A percentile compares a stretch with the other conserved stretches of the same genome.
phyloP scores from a whole-genome alignment of 73 alveolate genomes.

The Breviolum minutum region DNA sequence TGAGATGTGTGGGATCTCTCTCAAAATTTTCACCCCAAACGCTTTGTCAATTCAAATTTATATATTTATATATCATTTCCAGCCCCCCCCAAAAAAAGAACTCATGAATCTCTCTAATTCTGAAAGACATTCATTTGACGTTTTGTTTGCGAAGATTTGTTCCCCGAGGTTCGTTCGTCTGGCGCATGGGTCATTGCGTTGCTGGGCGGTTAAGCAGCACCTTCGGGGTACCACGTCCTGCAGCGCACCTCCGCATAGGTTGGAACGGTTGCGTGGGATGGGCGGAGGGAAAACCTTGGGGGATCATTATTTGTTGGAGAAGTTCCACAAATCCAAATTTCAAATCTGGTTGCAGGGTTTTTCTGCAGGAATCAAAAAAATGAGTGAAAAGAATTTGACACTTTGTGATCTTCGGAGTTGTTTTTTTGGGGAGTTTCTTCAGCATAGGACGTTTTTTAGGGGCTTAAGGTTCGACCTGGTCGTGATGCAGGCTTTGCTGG shows the following conservation, averaged over 20 bases:
- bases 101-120: too few relatives aligned
- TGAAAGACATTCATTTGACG: too few relatives aligned
- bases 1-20: too few relatives aligned
- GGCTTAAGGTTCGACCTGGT: neutral
- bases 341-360: neutral
- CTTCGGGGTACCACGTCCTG: slow-evolving; percentile 32
- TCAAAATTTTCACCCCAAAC: too few relatives aligned
- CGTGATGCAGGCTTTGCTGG: slow-evolving; percentile 26
- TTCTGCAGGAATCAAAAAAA: too few relatives aligned
- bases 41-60: too few relatives aligned
- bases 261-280: neutral
- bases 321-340: neutral
- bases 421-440: neutral
- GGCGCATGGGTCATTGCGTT: slow-evolving; percentile 69
- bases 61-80: too few relatives aligned
- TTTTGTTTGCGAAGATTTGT: too few relatives aligned
- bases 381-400: neutral
- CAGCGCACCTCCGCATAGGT: slow-evolving; percentile 44
- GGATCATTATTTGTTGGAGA: neutral
- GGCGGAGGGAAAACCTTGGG: neutral
- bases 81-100: too few relatives aligned
- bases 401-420: neutral
- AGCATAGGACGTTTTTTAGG: neutral
- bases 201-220: slow-evolving; percentile 49
- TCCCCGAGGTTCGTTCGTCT: neutral